phyloP scores from a whole-genome alignment of 805 yeast species.

The Spathaspora passalidarum region DNA sequence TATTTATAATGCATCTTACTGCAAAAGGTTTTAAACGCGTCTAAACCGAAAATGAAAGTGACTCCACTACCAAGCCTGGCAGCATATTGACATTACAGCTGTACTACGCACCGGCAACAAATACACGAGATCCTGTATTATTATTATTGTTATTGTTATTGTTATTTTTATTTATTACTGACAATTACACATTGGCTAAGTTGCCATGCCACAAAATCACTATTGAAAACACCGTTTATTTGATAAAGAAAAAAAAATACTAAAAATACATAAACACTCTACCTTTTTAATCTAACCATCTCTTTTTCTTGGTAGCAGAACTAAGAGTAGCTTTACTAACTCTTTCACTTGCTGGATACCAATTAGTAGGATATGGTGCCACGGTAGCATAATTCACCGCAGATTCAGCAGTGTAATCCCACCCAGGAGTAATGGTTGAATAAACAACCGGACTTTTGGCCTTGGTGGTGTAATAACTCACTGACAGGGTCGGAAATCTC shows the following conservation, averaged over 20 bases:
- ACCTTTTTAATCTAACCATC: constrained; percentile 34
- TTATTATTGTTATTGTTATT: too few relatives aligned
- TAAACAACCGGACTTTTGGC: constrained; percentile 39
- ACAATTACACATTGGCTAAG: too few relatives aligned
- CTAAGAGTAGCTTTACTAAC: constrained; percentile 38
- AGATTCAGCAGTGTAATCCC: constrained; percentile 69
- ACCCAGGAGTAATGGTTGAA: constrained; percentile 82
- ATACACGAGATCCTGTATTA: too few relatives aligned
- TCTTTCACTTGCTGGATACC: constrained; percentile 58
- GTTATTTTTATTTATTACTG: too few relatives aligned
- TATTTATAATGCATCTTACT: too few relatives aligned
- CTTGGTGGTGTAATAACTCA: constrained; percentile 50
- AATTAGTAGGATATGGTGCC: constrained; percentile 66
- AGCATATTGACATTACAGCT: too few relatives aligned
- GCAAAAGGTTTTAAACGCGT: too few relatives aligned
- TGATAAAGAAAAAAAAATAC: background rate
- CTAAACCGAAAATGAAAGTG: too few relatives aligned
- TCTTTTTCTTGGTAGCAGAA: constrained; percentile 30
- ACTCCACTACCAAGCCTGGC: too few relatives aligned
- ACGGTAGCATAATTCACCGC: constrained; percentile 67
- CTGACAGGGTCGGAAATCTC: constrained; percentile 63
- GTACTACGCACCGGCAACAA: too few relatives aligned
- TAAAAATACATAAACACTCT: background rate
- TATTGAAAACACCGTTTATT: too few relatives aligned
- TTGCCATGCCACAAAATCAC: too few relatives aligned